A percentile compares a stretch with the other conserved stretches of the same genome.
Evolutionary conservation across 2,329 filamentous ascomycete genomes (phyloP).

Genomic region (Sporothrix pseudoabietina): DNA sequence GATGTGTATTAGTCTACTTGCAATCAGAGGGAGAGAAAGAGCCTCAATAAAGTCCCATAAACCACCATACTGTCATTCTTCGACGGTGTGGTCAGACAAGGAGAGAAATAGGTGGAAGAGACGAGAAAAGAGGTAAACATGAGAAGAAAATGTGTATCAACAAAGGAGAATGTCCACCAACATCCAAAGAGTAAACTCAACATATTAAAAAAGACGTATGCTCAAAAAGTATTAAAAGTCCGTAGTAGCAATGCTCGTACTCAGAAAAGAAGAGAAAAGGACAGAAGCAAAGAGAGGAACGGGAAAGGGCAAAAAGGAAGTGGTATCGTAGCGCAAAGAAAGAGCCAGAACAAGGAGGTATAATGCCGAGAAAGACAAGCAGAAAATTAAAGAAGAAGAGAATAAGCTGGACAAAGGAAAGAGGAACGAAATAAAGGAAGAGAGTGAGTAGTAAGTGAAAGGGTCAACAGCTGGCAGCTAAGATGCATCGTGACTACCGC

Average conservation of each 20-base stretch:
- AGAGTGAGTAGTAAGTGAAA: background rate
- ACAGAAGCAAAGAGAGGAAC: background rate
- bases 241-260: background rate
- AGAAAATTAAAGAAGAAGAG: background rate
- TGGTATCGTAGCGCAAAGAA: conserved; percentile 28
- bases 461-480: background rate
- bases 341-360: conserved; percentile 20
- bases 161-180: background rate
- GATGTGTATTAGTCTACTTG: background rate
- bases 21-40: background rate
- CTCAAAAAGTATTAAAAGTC: conserved; percentile 4
- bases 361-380: background rate
- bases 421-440: background rate
- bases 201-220: background rate
- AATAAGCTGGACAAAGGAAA: background rate
- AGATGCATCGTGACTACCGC: too few relatives aligned
- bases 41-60: background rate
- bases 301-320: background rate
- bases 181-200: background rate
- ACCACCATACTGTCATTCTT: background rate
- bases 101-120: background rate
- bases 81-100: background rate
- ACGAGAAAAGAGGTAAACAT: background rate
- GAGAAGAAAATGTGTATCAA: background rate
- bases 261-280: background rate